Base-by-base conservation (phyloP, 2,329 filamentous ascomycete genomes). In the Beauveria asiatica region DNA sequence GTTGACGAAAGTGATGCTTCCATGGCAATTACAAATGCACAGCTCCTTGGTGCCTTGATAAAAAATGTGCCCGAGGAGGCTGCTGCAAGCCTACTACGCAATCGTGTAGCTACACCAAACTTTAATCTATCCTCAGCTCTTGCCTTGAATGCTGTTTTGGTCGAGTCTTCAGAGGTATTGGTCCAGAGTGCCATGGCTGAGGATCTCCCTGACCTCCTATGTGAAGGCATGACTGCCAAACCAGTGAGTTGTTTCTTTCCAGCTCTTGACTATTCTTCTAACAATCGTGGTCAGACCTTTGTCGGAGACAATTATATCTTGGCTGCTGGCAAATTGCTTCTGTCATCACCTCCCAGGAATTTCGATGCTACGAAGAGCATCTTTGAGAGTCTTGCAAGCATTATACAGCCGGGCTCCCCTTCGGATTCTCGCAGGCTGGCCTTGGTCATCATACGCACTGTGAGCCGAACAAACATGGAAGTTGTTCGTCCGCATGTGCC, bases 21-120 rank as follows among this genome's bases (percentile, higher is more conserved):
- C 17, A 93, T 95, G 84, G 87, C 88, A 13, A 90, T 96, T 59
- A 96, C 92, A 8, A 92, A 96, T 68, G 92, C 94, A 30, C 92
- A 89, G 70, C 82, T 99, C 17, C 83, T 99, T 16, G 93, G 92
- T 54, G 92, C 91, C 3, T 82, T 99, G 56, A 87, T 97, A 67
- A 93, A 92, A 76, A 92, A 92, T 63, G 82, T 97, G 7, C 86
- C 91, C 0, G 74, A 81, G 33, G 89, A 95, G 16, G 83, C 83
- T 62, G 89, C 90, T 2, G 73, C 76, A 17, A 69, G 68, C 16
- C 68, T 84, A 59, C 73, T 83, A 56, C 89, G 85, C 76, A 87
- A 86, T 67, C 86, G 93, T 25, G 89, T 94, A n/a, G 80, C 96
- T 55, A 88, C 88, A 5, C 80, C 84, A 8, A 83, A 92, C 61